Evolutionary conservation across 2,329 filamentous ascomycete species (phyloP), one percentile per base, ranked within the genome.

Genomic region (Beauveria caledonica): DNA sequence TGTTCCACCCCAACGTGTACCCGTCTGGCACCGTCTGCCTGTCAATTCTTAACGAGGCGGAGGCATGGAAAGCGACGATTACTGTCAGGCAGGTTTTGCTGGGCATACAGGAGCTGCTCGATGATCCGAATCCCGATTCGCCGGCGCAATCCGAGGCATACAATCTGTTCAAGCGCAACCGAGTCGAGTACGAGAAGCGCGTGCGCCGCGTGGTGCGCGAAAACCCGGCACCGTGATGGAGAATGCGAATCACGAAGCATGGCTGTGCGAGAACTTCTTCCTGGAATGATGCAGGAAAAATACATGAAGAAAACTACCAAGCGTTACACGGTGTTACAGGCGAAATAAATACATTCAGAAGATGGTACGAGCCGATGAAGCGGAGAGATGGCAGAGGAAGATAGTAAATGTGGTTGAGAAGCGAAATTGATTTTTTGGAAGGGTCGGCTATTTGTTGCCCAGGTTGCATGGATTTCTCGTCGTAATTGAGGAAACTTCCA

Each of bases 1-100:
- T 99, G 45, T 99, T 99, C 78, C 94, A 99, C 71, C 94, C 94
- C 0, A 99, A 99, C 73, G 94, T 99, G 66, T 99, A 99, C 73
- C 94, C 94, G 0, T 97, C 93, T 0, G 95, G 94, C 66, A 99
- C 94, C 52, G 94, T 99, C 63, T 99, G 94, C 72, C 83, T 99
- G 23, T 96, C 91, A 29, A 99, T 99, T 66, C 78, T 99, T 66
- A 99, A 97, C 76, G 95, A 99, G 74, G 94, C 99, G 69, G 94
- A 99, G 73, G 92, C 90, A 7, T 99, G 95, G 94, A 95, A 96
- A 74, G 95, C 94, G 1, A 93, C 94, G 7, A 99, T 99, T 70
- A 99, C 94, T 0, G 91, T 99, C 73, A 97, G 97, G 77, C 92
- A 97, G 76, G 97, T 99, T 64, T 83, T 97, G 6, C 82, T 97